Percentiles rank a stretch among this genome's conserved stretches.
phyloP scores from a whole-genome alignment of 495 filamentous ascomycete genomes.

The Melanomma pulvis-pyrius region DNA sequence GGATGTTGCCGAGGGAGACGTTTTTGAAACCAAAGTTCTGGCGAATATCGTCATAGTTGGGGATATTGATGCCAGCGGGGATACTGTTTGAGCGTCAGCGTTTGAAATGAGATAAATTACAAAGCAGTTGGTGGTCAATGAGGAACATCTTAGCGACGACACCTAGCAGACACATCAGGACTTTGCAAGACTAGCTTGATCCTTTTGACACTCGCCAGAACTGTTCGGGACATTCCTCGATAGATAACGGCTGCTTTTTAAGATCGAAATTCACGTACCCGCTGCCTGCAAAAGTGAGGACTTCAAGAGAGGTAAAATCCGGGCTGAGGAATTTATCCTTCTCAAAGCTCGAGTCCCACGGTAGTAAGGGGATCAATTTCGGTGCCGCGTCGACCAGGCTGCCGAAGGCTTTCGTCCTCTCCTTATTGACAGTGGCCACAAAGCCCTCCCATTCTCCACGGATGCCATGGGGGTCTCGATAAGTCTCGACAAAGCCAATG shows the following conservation, averaged over 20 bases:
- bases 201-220: no score
- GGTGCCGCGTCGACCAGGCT: slow-evolving; percentile 80
- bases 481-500: slow-evolving; percentile 95
- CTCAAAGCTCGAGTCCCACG: slow-evolving; percentile 87
- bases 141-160: no score
- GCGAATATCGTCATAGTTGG: slow-evolving; percentile 93
- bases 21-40: slow-evolving; percentile 98
- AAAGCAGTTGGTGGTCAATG: no score
- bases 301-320: slow-evolving; percentile 72
- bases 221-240: no score
- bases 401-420: slow-evolving; percentile 87
- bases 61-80: slow-evolving; percentile 78
- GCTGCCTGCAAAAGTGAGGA: slow-evolving; percentile 70
- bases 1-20: slow-evolving; percentile 86
- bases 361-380: slow-evolving; percentile 80
- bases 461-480: slow-evolving; percentile 89
- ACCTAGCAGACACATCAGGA: not conserved
- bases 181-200: no score
- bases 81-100: slow-evolving; percentile 52
- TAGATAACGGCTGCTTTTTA: not conserved
- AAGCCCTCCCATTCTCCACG: slow-evolving; percentile 98
- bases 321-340: slow-evolving; percentile 93
- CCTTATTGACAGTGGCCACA: slow-evolving; percentile 76
- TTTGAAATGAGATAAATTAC: not conserved
- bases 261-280: slow-evolving; percentile 44